Base-by-base conservation (phyloP, 1,139 yeast genomes). In the Kodamaea ohmeri region DNA sequence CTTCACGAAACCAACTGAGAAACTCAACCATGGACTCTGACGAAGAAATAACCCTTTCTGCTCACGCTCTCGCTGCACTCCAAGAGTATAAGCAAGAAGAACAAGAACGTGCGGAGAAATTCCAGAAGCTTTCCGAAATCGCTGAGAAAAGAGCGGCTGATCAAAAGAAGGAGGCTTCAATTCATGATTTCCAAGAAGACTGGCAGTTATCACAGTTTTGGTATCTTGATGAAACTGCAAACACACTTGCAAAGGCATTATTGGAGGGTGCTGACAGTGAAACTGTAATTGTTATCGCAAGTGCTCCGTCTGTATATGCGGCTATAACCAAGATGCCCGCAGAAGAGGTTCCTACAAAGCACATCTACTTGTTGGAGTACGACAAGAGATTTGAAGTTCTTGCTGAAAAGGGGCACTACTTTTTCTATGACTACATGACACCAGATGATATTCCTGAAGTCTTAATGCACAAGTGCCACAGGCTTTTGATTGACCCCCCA, bases 151-250 rank as follows among this genome's bases (percentile, higher is more conserved):
- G 26, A 13, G 67, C 68, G 25, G 76, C 68, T 46, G 74, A 53
- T 18, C 30, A 43, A 30, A 25, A 13, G 24, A 20, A 21, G 11
- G 40, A 48, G 27, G 39, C 68, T 11, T 48, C 78, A 19, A 85
- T 85, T 60, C 81, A 77, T 34, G 66, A 75, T 25, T 89, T 89
- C 60, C 73, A 83, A 55, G 96, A 89, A 60, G 95, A 89, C 61
- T 89, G 97, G 97, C 94, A 86, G 52, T 68, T 89, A 29, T 86
- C 96, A 0, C 97, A 89, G 58, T 89, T 89, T 61, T 87, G 96
- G 96, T 85, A 85, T 53, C 61, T 72, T 36, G 90, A 87, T 44
- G 65, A 67, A 4, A 89, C 96, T 1, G 89, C 96, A 0, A 72
- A 70, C 33, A 56, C 62, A 0, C 60, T 87, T 17, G 94, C 86